Evolutionary conservation across 768 basidiomycete species (phyloP).

Genomic region (Ephemerocybe angulata): DNA sequence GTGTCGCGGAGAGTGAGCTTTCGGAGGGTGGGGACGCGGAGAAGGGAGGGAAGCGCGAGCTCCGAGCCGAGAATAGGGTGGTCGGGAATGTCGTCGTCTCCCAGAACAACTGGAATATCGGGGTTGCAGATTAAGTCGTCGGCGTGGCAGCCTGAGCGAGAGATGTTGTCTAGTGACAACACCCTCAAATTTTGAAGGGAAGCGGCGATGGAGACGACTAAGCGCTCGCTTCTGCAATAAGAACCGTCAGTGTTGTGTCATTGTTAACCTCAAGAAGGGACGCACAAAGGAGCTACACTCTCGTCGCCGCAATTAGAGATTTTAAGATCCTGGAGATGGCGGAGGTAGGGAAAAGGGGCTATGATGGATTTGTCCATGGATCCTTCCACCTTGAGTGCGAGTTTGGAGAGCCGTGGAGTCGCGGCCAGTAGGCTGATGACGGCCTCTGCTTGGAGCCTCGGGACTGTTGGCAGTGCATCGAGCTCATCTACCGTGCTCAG

Average conservation of each 20-base stretch:
- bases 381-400: conserved; percentile 46
- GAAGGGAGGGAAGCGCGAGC: conserved; percentile 61
- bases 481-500: conserved; percentile 33
- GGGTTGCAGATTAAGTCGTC: conserved; percentile 52
- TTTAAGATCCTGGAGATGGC: conserved; percentile 40
- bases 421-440: conserved; percentile 49
- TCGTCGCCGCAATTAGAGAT: conserved; percentile 47
- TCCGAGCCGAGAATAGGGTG: conserved; percentile 52
- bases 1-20: conserved; percentile 66
- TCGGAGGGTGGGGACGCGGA: conserved; percentile 57
- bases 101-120: conserved; percentile 55
- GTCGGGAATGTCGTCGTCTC: conserved; percentile 58
- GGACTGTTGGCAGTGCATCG: conserved; percentile 18
- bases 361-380: conserved; percentile 48
- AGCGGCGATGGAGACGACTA: conserved; percentile 66
- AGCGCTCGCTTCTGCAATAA: conserved; percentile 55
- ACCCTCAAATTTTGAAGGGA: conserved; percentile 51
- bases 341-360: conserved; percentile 42
- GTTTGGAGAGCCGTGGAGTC: conserved; percentile 44
- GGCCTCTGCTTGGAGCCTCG: conserved; percentile 38
- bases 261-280: conserved; percentile 12
- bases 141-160: conserved; percentile 64
- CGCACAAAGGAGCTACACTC: conserved; percentile 41
- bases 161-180: conserved; percentile 59
- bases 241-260: conserved; percentile 6